Conservation (phyloP, 257 asterid species). For the Solanum rostratum region DNA sequence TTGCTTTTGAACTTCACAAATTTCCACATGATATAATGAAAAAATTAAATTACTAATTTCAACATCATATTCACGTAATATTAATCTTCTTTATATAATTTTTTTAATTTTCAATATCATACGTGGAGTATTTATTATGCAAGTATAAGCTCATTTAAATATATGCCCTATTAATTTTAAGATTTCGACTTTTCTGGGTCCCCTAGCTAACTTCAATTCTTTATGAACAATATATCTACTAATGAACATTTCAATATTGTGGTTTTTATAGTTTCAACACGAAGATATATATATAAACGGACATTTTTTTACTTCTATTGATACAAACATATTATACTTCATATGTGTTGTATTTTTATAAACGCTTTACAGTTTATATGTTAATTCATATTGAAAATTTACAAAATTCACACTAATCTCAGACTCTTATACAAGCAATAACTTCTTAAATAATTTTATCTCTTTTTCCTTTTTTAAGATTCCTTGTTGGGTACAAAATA, state of each 20-base stretch:
- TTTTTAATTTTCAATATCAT: not conserved
- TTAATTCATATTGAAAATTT: not conserved
- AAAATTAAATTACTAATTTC: not conserved
- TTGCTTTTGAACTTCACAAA: not conserved
- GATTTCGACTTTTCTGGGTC: not conserved
- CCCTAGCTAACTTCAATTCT: not conserved
- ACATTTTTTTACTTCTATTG: not conserved
- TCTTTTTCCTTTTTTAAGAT: fast-evolving
- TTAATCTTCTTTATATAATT: not conserved
- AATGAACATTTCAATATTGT: not conserved
- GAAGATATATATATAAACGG: not conserved
- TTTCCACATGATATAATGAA: not conserved
- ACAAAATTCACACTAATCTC: not conserved
- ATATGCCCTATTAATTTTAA: not conserved
- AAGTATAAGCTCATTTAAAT: not conserved
- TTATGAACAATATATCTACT: no score
- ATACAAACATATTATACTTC: not conserved
- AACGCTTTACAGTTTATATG: not conserved
- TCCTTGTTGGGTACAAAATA: not conserved
- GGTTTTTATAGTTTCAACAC: not conserved
- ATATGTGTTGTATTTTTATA: not conserved
- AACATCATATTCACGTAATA: not conserved
- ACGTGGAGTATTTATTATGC: not conserved
- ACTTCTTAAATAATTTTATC: not conserved
- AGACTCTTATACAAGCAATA: not conserved